Evolutionary conservation across 2,329 filamentous ascomycete genomes (phyloP).

Genomic region (Pestalotiopsis sp.): DNA sequence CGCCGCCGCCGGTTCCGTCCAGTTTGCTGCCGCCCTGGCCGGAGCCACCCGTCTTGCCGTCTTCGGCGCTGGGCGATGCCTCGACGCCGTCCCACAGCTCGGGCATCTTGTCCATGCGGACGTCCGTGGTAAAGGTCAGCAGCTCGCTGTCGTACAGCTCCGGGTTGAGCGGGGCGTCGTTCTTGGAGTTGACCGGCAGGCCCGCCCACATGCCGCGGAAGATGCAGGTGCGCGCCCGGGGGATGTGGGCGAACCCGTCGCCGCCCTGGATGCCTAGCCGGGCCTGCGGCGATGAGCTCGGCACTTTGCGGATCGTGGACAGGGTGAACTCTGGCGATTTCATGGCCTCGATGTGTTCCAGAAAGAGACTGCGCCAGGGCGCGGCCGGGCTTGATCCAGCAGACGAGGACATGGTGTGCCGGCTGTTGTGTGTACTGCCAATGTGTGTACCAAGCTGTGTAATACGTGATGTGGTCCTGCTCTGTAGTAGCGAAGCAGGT

Average conservation of each 20-base stretch:
- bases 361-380: slow-evolving; percentile 57
- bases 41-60: slow-evolving; percentile 33
- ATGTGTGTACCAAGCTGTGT: slow-evolving; percentile 22
- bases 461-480: slow-evolving; percentile 16
- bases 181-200: slow-evolving; percentile 72
- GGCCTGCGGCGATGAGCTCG: slow-evolving; percentile 15
- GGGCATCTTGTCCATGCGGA: slow-evolving; percentile 79
- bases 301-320: slow-evolving; percentile 48
- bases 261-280: slow-evolving; percentile 18
- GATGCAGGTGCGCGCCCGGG: slow-evolving; percentile 78
- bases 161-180: slow-evolving; percentile 74
- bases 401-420: slow-evolving; percentile 19
- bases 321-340: slow-evolving; percentile 52
- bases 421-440: neutral
- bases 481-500: slow-evolving; percentile 12
- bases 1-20: slow-evolving; percentile 63
- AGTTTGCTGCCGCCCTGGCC: slow-evolving; percentile 40
- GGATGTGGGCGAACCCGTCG: slow-evolving; percentile 43
- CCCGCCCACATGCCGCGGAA: slow-evolving; percentile 83
- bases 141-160: slow-evolving; percentile 74
- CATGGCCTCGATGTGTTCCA: slow-evolving; percentile 53
- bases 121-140: slow-evolving; percentile 84
- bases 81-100: slow-evolving; percentile 65
- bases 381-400: slow-evolving; percentile 37
- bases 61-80: slow-evolving; percentile 45